A percentile compares a stretch with the other conserved stretches of the same genome.
These are phyloP conservation scores for Aphanomyces invadans DNA, from an alignment of 352 stramenopile genomes.

Conservation along the genomic window DNA sequence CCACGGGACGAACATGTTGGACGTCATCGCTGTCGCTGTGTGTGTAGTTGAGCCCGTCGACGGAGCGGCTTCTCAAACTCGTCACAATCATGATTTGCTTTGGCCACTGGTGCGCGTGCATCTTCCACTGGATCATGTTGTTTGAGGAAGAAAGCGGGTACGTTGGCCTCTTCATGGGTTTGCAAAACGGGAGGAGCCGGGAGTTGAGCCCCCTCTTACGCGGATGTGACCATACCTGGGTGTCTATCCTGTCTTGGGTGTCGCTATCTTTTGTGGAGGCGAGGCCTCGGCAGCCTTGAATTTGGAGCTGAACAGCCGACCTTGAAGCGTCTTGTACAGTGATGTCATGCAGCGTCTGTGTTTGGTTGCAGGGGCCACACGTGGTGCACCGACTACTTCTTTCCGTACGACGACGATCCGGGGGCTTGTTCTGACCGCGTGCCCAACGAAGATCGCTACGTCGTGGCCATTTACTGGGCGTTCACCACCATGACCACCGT, in stretches of 20 bases:
- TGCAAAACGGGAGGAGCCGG: too few species aligned
- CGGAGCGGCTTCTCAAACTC: slow-evolving; percentile 53
- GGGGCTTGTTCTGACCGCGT: slow-evolving; percentile 39
- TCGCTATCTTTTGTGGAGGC: too few species aligned
- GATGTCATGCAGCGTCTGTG: too few species aligned
- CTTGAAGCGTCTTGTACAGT: too few species aligned
- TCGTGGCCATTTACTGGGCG: slow-evolving; percentile 79
- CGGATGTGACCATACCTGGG: too few species aligned
- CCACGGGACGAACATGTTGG: too few species aligned
- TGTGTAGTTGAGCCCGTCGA: slow-evolving; percentile 64
- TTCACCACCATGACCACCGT: slow-evolving; percentile 88
- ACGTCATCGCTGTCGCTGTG: too few species aligned
- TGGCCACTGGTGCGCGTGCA: slow-evolving; percentile 77
- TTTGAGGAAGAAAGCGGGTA: slow-evolving; percentile 38
- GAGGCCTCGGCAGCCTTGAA: too few species aligned
- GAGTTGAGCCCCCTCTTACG: too few species aligned
- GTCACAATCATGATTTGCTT: slow-evolving; percentile 70
- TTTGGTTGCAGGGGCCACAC: slow-evolving; percentile 34
- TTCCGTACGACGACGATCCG: slow-evolving; percentile 17
- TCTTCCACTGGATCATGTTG: slow-evolving; percentile 70
- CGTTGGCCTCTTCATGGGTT: too few species aligned
- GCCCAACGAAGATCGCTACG: slow-evolving; percentile 48
- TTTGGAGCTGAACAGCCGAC: too few species aligned
- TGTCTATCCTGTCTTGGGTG: too few species aligned
- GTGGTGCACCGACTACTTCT: slow-evolving; percentile 22